These are phyloP conservation scores for Adansonia gregorii DNA, from an alignment of 441 rosid species.

Conservation along the genomic window DNA sequence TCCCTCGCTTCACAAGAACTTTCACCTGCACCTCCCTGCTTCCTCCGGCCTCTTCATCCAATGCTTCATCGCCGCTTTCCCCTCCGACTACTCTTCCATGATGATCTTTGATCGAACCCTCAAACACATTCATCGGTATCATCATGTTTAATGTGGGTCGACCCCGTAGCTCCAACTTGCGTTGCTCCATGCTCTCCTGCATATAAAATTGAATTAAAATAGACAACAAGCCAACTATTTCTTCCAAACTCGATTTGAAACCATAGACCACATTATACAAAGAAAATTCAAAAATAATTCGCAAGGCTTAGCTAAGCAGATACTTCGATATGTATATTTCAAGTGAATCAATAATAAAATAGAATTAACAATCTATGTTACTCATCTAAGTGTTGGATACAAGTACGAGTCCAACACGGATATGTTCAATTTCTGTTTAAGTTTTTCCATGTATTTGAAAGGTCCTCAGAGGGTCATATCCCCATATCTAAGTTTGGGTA, in stretches of 20 bases:
- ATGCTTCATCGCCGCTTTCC: conserved; percentile 85
- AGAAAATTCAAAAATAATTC: background rate
- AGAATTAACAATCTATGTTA: background rate
- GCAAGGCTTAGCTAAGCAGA: background rate
- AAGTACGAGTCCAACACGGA: no score
- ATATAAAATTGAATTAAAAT: conserved; percentile 22
- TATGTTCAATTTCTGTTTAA: no score
- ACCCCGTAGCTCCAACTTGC: conserved; percentile 85
- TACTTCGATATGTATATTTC: background rate
- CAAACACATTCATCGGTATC: conserved; percentile 91
- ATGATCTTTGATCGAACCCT: conserved; percentile 84
- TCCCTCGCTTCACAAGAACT: conserved; percentile 96
- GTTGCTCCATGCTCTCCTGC: conserved; percentile 99
- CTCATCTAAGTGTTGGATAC: no score
- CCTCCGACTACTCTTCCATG: conserved; percentile 69
- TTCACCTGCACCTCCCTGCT: conserved; percentile 90
- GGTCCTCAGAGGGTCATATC: no score
- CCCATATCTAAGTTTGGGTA: no score
- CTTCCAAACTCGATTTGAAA: background rate
- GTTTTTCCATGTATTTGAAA: no score
- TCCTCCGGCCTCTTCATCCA: conserved; percentile 76
- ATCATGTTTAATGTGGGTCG: conserved; percentile 89
- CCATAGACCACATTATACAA: background rate
- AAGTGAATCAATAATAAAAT: background rate
- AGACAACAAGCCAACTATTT: background rate